A percentile compares a stretch with the other conserved stretches of the same genome.
These are phyloP conservation scores for Forsythia viridissima DNA, from an alignment of 257 asterid species.

Conservation along the genomic window DNA sequence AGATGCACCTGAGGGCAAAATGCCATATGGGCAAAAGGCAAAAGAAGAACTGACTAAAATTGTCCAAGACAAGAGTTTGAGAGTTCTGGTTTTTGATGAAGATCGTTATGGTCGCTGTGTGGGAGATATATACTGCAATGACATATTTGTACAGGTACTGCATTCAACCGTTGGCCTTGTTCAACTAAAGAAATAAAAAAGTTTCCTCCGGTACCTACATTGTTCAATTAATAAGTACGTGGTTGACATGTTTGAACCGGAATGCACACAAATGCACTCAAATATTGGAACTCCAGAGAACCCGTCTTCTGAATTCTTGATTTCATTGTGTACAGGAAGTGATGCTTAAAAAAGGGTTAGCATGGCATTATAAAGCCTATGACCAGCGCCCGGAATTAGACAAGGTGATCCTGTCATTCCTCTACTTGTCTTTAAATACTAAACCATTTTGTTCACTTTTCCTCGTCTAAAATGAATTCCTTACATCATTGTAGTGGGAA, in stretches of 20 bases:
- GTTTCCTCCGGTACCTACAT: too few species aligned
- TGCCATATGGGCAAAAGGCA: slow-evolving; percentile 86
- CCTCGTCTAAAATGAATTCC: background rate
- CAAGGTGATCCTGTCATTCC: slow-evolving; percentile 42
- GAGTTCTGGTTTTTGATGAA: slow-evolving; percentile 61
- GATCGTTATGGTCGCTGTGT: slow-evolving; percentile 88
- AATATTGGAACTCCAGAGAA: background rate
- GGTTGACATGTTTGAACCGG: too few species aligned
- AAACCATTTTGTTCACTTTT: background rate
- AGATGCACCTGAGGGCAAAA: slow-evolving; percentile 85
- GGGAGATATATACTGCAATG: slow-evolving; percentile 85
- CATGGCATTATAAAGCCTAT: slow-evolving; percentile 88
- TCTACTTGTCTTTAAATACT: background rate
- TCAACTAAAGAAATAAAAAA: too few species aligned
- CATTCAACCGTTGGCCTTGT: background rate
- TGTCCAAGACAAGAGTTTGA: slow-evolving; percentile 66
- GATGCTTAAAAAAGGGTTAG: slow-evolving; percentile 93
- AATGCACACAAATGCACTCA: background rate
- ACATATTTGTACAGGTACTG: slow-evolving; percentile 83
- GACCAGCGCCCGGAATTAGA: slow-evolving; percentile 75
- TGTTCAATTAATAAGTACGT: too few species aligned
- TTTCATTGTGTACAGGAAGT: slow-evolving; percentile 46
- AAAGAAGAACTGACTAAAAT: slow-evolving; percentile 71
- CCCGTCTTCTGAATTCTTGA: slow-evolving; percentile 3
- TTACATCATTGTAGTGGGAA: slow-evolving; percentile 64